Percentiles rank a stretch among this genome's conserved stretches.
Evolutionary conservation across 805 yeast genomes (phyloP).

Genomic region (Kuraishia ogatae): DNA sequence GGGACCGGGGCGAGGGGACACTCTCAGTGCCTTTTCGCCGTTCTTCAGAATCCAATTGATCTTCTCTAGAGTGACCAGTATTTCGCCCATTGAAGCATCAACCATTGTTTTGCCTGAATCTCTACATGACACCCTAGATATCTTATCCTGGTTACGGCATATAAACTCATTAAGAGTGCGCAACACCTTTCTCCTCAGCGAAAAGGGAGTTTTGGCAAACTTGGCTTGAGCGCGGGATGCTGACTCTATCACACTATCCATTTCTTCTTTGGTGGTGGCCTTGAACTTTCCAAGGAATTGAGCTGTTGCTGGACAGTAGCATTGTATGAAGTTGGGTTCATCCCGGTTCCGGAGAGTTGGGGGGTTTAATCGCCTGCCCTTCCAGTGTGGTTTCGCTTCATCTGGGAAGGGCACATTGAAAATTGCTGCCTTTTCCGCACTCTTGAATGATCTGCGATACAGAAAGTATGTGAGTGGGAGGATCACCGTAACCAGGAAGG

Average conservation of each 20-base stretch:
- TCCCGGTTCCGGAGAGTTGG: conserved; percentile 47
- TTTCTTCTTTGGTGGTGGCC: conserved; percentile 58
- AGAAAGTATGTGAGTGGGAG: conserved; percentile 9
- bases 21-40: conserved; percentile 65
- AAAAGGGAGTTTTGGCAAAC: conserved; percentile 47
- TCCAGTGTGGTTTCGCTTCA: conserved; percentile 86
- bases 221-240: conserved; percentile 46
- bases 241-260: conserved; percentile 51
- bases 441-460: conserved; percentile 7
- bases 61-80: conserved; percentile 90
- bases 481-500: conserved; percentile 13
- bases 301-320: conserved; percentile 95
- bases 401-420: conserved; percentile 55
- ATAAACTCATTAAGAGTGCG: conserved; percentile 65
- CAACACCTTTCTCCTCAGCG: conserved; percentile 61
- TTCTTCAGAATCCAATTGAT: conserved; percentile 81
- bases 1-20: conserved; percentile 81
- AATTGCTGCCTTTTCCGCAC: conserved; percentile 26
- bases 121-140: conserved; percentile 90
- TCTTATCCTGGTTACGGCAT: conserved; percentile 71
- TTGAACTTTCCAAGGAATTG: conserved; percentile 71
- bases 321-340: conserved; percentile 64
- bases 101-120: conserved; percentile 95
- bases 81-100: conserved; percentile 95
- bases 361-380: conserved; percentile 70